These are phyloP conservation scores for Incumbomyces lentus DNA, from an alignment of 2,329 filamentous ascomycete genomes.

Conservation along the genomic window DNA sequence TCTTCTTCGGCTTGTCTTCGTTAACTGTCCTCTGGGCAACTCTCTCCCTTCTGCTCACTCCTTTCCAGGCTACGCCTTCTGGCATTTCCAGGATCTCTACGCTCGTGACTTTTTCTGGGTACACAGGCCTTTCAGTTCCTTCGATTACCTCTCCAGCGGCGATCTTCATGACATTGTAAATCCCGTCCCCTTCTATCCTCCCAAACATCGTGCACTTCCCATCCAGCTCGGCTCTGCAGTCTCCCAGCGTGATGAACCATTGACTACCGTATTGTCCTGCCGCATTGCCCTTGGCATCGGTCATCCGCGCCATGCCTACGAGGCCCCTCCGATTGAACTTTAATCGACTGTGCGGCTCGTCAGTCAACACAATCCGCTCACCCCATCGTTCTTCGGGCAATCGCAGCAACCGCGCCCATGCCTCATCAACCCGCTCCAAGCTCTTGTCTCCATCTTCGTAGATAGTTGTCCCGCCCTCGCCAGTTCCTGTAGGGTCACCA, in stretches of 20 bases:
- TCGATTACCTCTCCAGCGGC: constrained; percentile 74
- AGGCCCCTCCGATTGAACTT: constrained; percentile 88
- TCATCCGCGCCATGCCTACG: constrained; percentile 83
- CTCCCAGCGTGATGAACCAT: constrained; percentile 87
- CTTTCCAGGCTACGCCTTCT: constrained; percentile 29
- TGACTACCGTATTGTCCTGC: constrained; percentile 87
- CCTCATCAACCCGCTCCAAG: constrained; percentile 33
- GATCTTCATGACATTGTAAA: constrained; percentile 92
- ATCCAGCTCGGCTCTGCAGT: constrained; percentile 70
- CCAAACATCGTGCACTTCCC: constrained; percentile 92
- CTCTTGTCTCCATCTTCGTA: constrained; percentile 55
- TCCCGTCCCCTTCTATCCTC: constrained; percentile 80
- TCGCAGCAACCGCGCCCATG: constrained; percentile 47
- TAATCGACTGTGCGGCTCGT: constrained; percentile 84
- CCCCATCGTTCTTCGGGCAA: constrained; percentile 30
- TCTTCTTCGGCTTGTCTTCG: constrained; percentile 25
- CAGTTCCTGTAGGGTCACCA: constrained; percentile 81
- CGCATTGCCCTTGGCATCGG: constrained; percentile 22
- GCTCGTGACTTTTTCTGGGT: constrained; percentile 62
- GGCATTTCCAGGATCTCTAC: constrained; percentile 38
- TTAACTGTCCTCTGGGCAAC: constrained; percentile 22
- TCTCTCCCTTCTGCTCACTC: constrained; percentile 31
- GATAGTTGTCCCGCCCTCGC: constrained; percentile 70
- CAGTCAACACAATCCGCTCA: constrained; percentile 59
- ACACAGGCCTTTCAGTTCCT: constrained; percentile 71